A percentile compares a stretch with the other conserved stretches of the same genome.
Conservation (phyloP, 805 yeast species). For the Wickerhamiella nectarea region DNA sequence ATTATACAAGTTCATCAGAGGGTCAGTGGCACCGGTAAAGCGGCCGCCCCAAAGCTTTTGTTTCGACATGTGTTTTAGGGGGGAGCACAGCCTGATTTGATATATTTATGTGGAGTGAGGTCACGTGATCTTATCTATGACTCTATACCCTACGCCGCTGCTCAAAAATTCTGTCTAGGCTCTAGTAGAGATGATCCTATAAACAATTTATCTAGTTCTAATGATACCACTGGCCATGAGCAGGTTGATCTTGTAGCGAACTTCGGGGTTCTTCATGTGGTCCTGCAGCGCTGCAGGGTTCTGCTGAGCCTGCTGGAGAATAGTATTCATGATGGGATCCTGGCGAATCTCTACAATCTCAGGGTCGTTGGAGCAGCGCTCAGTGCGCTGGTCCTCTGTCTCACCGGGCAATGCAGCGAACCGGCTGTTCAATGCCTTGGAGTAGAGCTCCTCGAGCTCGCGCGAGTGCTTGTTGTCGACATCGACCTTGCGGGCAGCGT, state of each 20-base stretch:
- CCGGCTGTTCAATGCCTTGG: constrained; percentile 66
- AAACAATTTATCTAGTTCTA: constrained; percentile 51
- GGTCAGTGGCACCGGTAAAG: constrained; percentile 91
- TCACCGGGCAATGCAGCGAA: constrained; percentile 72
- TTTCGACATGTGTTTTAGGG: constrained; percentile 29
- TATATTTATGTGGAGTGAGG: too few relatives aligned
- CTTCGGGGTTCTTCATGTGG: constrained; percentile 94
- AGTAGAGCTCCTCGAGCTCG: constrained; percentile 73
- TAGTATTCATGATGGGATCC: constrained; percentile 96
- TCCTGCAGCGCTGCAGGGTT: constrained; percentile 96
- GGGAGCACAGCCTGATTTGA: too few relatives aligned
- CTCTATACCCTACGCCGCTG: too few relatives aligned
- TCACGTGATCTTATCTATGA: not conserved
- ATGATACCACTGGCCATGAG: constrained; percentile 95
- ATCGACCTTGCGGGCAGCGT: constrained; percentile 66
- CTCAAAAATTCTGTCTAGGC: too few relatives aligned
- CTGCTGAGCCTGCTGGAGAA: constrained; percentile 81
- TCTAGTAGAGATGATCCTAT: too few relatives aligned
- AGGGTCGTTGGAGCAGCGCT: constrained; percentile 82
- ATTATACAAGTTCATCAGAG: constrained; percentile 92
- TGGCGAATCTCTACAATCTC: constrained; percentile 83
- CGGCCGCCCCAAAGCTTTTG: constrained; percentile 95
- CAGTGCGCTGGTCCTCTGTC: constrained; percentile 88
- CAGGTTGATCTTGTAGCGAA: constrained; percentile 71
- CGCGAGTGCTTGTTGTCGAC: constrained; percentile 40